Evolutionary conservation across 208 protist genomes (phyloP).

Genomic region (Acanthamoeba royreba): DNA sequence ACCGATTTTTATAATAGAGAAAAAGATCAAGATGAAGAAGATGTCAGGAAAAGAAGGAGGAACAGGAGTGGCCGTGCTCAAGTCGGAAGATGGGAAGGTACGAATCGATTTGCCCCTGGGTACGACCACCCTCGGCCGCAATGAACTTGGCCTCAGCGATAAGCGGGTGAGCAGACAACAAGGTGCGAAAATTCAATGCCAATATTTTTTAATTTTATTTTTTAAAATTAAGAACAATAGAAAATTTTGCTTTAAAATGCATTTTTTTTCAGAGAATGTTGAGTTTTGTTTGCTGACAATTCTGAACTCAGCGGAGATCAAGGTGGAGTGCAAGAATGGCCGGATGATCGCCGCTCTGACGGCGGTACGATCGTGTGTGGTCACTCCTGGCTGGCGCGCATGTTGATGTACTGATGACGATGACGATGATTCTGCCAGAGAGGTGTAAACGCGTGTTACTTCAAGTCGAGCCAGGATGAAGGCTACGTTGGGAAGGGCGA

Average conservation of each 20-base stretch:
- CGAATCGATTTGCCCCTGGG: background rate
- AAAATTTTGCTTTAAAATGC: no score
- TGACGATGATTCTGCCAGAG: no score
- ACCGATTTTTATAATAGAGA: no score
- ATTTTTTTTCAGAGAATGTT: background rate
- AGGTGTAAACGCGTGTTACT: background rate
- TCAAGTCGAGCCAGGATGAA: background rate
- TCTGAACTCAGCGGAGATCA: background rate
- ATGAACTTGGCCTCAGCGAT: background rate
- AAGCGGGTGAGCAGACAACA: background rate
- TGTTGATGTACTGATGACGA: no score
- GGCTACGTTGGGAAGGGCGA: background rate
- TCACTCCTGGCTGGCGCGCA: no score
- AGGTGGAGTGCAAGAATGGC: background rate
- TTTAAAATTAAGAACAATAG: background rate
- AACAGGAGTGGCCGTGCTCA: background rate
- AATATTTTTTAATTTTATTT: no score
- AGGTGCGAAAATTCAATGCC: no score
- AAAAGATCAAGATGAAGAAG: no score
- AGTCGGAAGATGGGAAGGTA: background rate
- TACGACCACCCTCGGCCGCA: background rate
- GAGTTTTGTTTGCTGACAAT: background rate
- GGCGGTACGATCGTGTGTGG: background rate
- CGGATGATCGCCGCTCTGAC: background rate
- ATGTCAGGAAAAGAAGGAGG: no score